These are phyloP conservation scores for Colletotrichum tropicicola DNA, from an alignment of 2,329 filamentous ascomycete genomes.

Conservation along the genomic window DNA sequence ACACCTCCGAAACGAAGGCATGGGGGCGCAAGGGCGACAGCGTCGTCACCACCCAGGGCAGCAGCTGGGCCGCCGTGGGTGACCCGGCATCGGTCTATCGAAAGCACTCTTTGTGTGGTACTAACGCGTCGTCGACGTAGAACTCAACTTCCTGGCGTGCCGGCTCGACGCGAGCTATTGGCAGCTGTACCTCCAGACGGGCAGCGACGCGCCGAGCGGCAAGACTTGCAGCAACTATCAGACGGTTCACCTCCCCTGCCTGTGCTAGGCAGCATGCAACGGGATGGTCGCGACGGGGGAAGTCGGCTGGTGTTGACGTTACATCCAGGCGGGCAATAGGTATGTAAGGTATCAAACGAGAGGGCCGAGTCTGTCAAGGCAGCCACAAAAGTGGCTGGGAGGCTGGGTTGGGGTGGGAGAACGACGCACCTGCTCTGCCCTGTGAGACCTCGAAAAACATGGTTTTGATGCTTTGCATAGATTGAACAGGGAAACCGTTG, in stretches of 20 bases:
- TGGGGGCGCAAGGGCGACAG: slow-evolving; percentile 59
- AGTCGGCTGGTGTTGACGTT: background rate
- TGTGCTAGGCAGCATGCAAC: slow-evolving; percentile 47
- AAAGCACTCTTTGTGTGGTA: slow-evolving; percentile 21
- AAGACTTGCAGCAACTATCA: slow-evolving; percentile 63
- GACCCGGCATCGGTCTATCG: background rate
- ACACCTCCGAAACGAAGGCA: slow-evolving; percentile 50
- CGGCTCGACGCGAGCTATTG: slow-evolving; percentile 52
- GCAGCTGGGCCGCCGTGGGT: slow-evolving; percentile 51
- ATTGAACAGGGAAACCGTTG: slow-evolving; percentile 18
- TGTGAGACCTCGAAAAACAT: slow-evolving; percentile 5
- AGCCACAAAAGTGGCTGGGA: background rate
- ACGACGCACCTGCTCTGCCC: background rate
- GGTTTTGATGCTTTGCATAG: background rate
- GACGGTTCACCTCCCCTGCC: slow-evolving; percentile 61
- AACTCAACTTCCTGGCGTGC: slow-evolving; percentile 63
- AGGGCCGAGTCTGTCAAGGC: background rate
- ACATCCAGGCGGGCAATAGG: slow-evolving; percentile 16
- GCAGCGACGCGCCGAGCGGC: slow-evolving; percentile 57
- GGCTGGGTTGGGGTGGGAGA: background rate
- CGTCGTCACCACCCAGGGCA: slow-evolving; percentile 54
- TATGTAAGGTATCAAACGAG: background rate
- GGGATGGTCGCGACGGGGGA: too few relatives aligned
- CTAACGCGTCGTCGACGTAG: slow-evolving; percentile 34
- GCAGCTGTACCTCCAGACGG: slow-evolving; percentile 62